A percentile compares a stretch with the other conserved stretches of the same genome.
Conservation (phyloP, 306 rosid genomes). For the Heteromeles arbutifolia region DNA sequence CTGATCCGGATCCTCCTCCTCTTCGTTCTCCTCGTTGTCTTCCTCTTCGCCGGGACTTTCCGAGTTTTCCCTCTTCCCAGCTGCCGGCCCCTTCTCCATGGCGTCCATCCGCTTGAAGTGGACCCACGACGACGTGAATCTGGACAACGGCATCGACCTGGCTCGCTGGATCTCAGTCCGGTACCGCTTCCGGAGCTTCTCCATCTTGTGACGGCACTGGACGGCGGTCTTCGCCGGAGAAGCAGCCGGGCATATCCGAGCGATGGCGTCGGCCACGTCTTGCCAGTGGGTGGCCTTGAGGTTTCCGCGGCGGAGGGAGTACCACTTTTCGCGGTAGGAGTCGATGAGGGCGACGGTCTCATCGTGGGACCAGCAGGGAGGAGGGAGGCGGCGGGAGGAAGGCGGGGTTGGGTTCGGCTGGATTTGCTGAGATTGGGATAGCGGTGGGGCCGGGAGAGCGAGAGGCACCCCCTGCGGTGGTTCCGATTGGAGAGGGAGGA, state of each 20-base stretch:
- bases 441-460: conserved; percentile 28
- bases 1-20: conserved; percentile 55
- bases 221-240: conserved; percentile 81
- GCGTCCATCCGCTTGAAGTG: conserved; percentile 87
- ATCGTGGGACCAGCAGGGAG: conserved; percentile 90
- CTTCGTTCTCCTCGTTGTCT: conserved; percentile 23
- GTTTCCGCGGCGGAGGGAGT: conserved; percentile 83
- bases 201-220: conserved; percentile 98
- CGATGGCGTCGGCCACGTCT: conserved; percentile 76
- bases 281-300: conserved; percentile 95
- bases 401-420: conserved; percentile 22
- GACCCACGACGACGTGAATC: conserved; percentile 69
- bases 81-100: conserved; percentile 78
- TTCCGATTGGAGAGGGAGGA: conserved; percentile 25
- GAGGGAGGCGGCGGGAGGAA: conserved; percentile 73
- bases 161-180: conserved; percentile 87
- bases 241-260: conserved; percentile 55
- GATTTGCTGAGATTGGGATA: neutral
- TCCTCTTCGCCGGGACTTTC: conserved; percentile 41
- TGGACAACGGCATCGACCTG: conserved; percentile 46
- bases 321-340: conserved; percentile 83
- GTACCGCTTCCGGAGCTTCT: conserved; percentile 81
- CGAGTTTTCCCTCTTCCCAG: conserved; percentile 42
- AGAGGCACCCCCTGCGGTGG: conserved; percentile 43
- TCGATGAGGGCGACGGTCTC: conserved; percentile 87